phyloP scores from a whole-genome alignment of 2,329 filamentous ascomycete species.

The Neopestalotiopsis clavispora region DNA sequence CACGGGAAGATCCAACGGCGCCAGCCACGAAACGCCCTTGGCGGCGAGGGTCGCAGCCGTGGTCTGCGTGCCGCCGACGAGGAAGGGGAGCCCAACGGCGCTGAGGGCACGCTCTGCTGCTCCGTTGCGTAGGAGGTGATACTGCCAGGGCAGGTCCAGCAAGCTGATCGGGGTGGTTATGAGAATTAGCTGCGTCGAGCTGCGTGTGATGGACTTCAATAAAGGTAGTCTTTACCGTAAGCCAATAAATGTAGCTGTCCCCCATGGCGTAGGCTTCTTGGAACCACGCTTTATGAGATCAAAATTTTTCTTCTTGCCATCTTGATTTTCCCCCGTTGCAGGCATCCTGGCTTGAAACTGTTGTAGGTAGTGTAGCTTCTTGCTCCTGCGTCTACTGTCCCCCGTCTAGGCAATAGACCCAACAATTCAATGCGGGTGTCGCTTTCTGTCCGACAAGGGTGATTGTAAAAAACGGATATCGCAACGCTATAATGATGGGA shows the following conservation, averaged over 20 bases:
- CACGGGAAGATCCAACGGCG: conserved; percentile 28
- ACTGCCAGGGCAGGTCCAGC: conserved; percentile 36
- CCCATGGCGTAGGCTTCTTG: conserved; percentile 38
- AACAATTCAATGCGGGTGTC: too few species aligned
- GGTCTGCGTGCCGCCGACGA: not conserved
- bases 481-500: too few species aligned
- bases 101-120: conserved; percentile 18
- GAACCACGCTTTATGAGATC: conserved; percentile 45
- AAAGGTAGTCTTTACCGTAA: conserved; percentile 31
- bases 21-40: conserved; percentile 16
- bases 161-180: conserved; percentile 13
- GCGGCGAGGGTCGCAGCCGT: not conserved
- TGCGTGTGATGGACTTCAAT: not conserved
- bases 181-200: not conserved
- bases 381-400: too few species aligned
- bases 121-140: conserved; percentile 47
- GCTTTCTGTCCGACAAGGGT: too few species aligned
- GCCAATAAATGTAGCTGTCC: conserved; percentile 43
- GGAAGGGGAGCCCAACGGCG: conserved; percentile 10
- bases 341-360: not conserved
- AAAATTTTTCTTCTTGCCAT: conserved; percentile 14
- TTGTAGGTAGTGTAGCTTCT: not conserved
- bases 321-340: not conserved
- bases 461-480: too few species aligned
- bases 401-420: too few species aligned